Conservation (phyloP, 352 stramenopile species). For the Phytophthora capsici region DNA sequence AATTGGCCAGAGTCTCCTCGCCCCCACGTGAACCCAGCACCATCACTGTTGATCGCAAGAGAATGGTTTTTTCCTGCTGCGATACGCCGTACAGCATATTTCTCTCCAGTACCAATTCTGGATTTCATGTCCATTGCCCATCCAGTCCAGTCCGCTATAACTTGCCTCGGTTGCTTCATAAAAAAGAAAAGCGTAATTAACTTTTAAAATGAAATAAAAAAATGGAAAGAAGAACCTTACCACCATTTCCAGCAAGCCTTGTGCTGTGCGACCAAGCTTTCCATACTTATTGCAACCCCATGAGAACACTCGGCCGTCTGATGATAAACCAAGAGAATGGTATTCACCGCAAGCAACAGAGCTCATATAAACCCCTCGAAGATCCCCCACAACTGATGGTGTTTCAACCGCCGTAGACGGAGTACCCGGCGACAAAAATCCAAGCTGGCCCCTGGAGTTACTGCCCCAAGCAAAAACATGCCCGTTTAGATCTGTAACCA, state of each 20-base stretch:
- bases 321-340: slow-evolving; percentile 73
- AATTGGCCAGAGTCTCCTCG: slow-evolving; percentile 71
- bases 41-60: slow-evolving; percentile 59
- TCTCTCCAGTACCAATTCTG: slow-evolving; percentile 22
- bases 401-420: slow-evolving; percentile 34
- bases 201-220: background rate
- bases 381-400: slow-evolving; percentile 47
- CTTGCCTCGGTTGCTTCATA: slow-evolving; percentile 49
- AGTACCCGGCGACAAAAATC: slow-evolving; percentile 37
- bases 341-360: slow-evolving; percentile 74
- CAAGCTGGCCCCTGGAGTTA: slow-evolving; percentile 60
- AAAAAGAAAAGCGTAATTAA: slow-evolving; percentile 8
- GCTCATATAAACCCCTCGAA: slow-evolving; percentile 67
- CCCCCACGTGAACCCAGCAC: slow-evolving; percentile 73
- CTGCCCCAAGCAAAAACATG: slow-evolving; percentile 80
- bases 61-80: slow-evolving; percentile 73
- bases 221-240: slow-evolving; percentile 28
- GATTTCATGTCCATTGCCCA: slow-evolving; percentile 43
- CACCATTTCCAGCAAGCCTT: slow-evolving; percentile 46
- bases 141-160: slow-evolving; percentile 53
- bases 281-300: slow-evolving; percentile 78
- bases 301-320: slow-evolving; percentile 64
- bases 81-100: slow-evolving; percentile 54
- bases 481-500: slow-evolving; percentile 75
- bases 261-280: slow-evolving; percentile 58